These are phyloP conservation scores for Discostella stelligeroides DNA, from an alignment of 108 stramenopile genomes.

Conservation along the genomic window DNA sequence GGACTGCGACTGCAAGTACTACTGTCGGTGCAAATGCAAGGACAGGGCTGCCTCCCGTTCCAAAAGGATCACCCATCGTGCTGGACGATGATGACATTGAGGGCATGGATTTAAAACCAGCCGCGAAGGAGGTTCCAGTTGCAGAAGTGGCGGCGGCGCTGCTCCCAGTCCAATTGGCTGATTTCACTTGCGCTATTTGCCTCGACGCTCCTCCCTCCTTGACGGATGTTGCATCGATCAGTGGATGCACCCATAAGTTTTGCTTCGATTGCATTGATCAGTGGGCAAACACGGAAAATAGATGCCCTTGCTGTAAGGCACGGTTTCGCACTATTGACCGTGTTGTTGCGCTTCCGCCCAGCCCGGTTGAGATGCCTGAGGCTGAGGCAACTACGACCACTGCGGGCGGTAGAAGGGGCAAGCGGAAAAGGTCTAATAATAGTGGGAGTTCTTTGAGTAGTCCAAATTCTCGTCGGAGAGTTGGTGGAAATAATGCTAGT, in stretches of 20 bases:
- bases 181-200: slow-evolving; percentile 48
- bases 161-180: slow-evolving; percentile 9
- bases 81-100: slow-evolving; percentile 13
- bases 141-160: background rate
- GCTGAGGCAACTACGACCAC: slow-evolving; percentile 2
- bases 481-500: slow-evolving; percentile 1
- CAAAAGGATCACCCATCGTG: slow-evolving; percentile 4
- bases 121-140: slow-evolving; percentile 5
- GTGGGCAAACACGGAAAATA: slow-evolving; percentile 49
- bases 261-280: slow-evolving; percentile 54
- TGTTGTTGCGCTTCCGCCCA: slow-evolving; percentile 18
- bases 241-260: slow-evolving; percentile 40
- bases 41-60: background rate
- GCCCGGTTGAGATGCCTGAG: background rate
- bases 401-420: slow-evolving; percentile 8
- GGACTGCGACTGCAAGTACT: background rate
- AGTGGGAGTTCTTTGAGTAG: slow-evolving; percentile 5
- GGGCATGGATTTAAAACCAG: slow-evolving; percentile 12
- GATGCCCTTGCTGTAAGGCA: slow-evolving; percentile 44
- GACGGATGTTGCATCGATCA: slow-evolving; percentile 33
- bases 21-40: background rate
- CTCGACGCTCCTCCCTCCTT: slow-evolving; percentile 33
- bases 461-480: background rate
- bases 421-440: slow-evolving; percentile 12
- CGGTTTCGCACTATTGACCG: slow-evolving; percentile 42